Evolutionary conservation across 192 early-diverging fungal genomes (phyloP).

Genomic region (Coemansia sp.): DNA sequence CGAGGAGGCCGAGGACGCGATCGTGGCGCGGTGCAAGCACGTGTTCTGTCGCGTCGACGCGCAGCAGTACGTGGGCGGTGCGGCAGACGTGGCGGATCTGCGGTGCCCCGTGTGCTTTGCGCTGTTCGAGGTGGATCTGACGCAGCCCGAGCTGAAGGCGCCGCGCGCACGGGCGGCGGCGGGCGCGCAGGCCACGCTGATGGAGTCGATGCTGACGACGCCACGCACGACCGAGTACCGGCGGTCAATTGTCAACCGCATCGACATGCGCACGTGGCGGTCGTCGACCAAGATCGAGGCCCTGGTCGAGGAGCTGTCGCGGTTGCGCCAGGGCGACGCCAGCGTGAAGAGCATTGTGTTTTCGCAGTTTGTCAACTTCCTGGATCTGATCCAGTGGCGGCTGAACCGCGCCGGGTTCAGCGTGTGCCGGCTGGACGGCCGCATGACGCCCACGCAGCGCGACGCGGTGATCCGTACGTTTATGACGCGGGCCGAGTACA

Average conservation of each 20-base stretch:
- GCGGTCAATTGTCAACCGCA: slow-evolving; percentile 83
- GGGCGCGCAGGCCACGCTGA: slow-evolving; percentile 12
- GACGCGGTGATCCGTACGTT: slow-evolving; percentile 69
- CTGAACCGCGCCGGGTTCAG: slow-evolving; percentile 82
- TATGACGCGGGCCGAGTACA: slow-evolving; percentile 73
- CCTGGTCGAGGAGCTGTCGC: slow-evolving; percentile 80
- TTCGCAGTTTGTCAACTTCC: slow-evolving; percentile 84
- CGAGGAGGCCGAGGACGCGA: slow-evolving; percentile 84
- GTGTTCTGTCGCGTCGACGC: slow-evolving; percentile 87
- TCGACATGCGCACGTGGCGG: slow-evolving; percentile 82
- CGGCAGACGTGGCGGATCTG: slow-evolving; percentile 23
- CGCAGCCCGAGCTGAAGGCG: slow-evolving; percentile 48
- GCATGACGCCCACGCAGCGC: slow-evolving; percentile 78
- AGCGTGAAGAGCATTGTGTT: slow-evolving; percentile 80
- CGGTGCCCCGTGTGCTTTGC: slow-evolving; percentile 83
- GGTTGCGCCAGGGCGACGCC: slow-evolving; percentile 62
- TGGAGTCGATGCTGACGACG: slow-evolving; percentile 50
- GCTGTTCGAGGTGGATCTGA: slow-evolving; percentile 68
- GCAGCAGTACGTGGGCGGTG: slow-evolving; percentile 49
- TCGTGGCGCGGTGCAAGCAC: slow-evolving; percentile 80
- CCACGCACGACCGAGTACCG: slow-evolving; percentile 53
- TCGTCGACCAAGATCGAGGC: slow-evolving; percentile 95
- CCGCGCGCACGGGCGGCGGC: neutral
- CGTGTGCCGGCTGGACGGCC: slow-evolving; percentile 69
- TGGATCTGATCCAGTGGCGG: slow-evolving; percentile 88